phyloP scores from a whole-genome alignment of 441 rosid genomes.

The Syzygium syzygioides region DNA sequence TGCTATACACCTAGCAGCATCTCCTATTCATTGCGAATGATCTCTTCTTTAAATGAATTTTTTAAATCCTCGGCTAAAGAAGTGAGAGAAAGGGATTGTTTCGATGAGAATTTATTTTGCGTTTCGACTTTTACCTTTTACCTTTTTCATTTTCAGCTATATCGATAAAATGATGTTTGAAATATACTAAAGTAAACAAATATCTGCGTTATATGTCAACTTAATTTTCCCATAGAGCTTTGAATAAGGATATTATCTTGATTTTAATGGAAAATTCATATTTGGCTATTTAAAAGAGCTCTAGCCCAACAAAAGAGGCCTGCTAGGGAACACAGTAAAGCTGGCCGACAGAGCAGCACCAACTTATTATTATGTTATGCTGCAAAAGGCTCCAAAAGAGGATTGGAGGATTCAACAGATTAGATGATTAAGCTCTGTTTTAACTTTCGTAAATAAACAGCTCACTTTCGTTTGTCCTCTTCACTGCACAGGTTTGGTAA shows the following conservation, averaged over 20 bases:
- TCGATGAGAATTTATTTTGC: background rate
- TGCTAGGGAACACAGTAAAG: background rate
- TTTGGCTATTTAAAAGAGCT: background rate
- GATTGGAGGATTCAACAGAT: background rate
- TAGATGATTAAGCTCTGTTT: background rate
- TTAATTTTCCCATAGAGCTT: background rate
- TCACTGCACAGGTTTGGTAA: background rate
- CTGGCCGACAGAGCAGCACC: background rate
- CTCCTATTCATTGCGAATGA: background rate
- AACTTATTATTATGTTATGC: background rate
- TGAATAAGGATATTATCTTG: background rate
- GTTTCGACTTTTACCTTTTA: background rate
- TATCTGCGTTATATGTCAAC: background rate
- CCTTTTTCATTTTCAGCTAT: background rate
- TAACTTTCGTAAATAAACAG: background rate
- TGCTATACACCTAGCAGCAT: background rate
- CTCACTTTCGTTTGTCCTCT: background rate
- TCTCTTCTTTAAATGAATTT: background rate
- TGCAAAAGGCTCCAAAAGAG: background rate
- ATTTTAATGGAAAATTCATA: background rate
- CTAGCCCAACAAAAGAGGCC: background rate
- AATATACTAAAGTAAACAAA: background rate
- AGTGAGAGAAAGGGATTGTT: background rate
- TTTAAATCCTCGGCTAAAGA: background rate
- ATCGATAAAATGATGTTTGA: background rate